Conservation (phyloP, 768 basidiomycete species). For the Mycena latifolia region DNA sequence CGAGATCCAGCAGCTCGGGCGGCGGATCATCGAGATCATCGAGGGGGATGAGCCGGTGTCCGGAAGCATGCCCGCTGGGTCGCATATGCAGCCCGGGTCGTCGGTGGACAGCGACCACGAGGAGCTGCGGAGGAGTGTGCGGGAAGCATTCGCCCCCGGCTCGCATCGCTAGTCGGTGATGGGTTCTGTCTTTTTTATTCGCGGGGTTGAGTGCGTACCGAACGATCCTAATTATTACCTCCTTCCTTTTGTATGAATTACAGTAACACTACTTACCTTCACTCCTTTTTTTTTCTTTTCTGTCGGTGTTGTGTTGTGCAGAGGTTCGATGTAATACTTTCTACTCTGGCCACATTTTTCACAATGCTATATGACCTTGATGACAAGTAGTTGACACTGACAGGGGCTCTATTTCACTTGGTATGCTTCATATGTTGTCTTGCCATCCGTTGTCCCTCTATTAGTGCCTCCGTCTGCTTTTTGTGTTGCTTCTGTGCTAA, state of each 20-base stretch:
- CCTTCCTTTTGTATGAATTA: constrained; percentile 36
- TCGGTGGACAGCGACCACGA: constrained; percentile 83
- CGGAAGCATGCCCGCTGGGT: constrained; percentile 67
- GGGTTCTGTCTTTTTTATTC: constrained; percentile 27
- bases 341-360: not conserved
- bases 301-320: not conserved
- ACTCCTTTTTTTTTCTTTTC: not conserved
- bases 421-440: constrained; percentile 12
- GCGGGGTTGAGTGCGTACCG: constrained; percentile 16
- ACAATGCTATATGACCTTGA: not conserved
- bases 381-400: not conserved
- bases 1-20: constrained; percentile 89
- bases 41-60: constrained; percentile 76
- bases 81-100: constrained; percentile 78
- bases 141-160: constrained; percentile 82
- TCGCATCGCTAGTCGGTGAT: constrained; percentile 61
- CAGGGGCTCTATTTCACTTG: not conserved
- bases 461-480: too few species aligned
- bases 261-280: constrained; percentile 33
- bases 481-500: constrained; percentile 1
- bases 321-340: not conserved
- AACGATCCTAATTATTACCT: constrained; percentile 35
- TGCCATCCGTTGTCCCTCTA: constrained; percentile 34
- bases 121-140: constrained; percentile 83
- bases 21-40: constrained; percentile 89